These are phyloP conservation scores for Echinosophora koreensis DNA, from an alignment of 306 rosid species.

Conservation along the genomic window DNA sequence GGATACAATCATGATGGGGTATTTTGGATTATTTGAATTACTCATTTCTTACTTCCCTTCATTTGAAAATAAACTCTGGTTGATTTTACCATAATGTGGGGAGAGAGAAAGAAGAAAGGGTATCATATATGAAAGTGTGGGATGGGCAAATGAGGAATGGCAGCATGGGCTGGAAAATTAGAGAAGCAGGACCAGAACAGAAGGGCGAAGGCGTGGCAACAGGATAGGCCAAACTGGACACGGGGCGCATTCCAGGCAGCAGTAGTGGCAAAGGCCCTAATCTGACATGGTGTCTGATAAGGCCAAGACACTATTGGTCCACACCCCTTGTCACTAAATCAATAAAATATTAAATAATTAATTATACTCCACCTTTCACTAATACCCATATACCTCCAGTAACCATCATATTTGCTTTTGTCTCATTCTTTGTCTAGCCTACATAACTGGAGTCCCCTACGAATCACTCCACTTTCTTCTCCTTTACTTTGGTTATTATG, in stretches of 20 bases:
- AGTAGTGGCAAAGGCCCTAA: slow-evolving; percentile 5
- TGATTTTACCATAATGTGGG: not conserved
- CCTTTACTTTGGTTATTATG: not conserved
- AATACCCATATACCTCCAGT: slow-evolving; percentile 20
- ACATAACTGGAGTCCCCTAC: not conserved
- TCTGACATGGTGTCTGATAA: slow-evolving; percentile 45
- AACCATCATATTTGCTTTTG: slow-evolving; percentile 28
- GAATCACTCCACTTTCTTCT: slow-evolving; percentile 12
- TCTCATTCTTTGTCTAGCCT: slow-evolving; percentile 46
- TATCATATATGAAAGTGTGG: not conserved
- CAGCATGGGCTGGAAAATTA: slow-evolving; percentile 40
- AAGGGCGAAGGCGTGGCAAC: slow-evolving; percentile 31
- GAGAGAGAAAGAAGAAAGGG: not conserved
- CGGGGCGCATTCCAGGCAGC: slow-evolving; percentile 25
- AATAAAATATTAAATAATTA: not conserved
- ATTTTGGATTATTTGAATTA: not conserved
- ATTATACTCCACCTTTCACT: slow-evolving; percentile 1
- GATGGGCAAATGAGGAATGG: slow-evolving; percentile 31
- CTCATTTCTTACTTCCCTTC: not conserved
- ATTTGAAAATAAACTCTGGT: not conserved
- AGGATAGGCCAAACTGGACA: slow-evolving; percentile 32
- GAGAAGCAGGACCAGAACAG: slow-evolving; percentile 35
- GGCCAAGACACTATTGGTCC: slow-evolving; percentile 49
- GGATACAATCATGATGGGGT: not conserved
- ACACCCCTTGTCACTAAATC: slow-evolving; percentile 42